A percentile compares a stretch with the other conserved stretches of the same genome.
These are phyloP conservation scores for Mucor sp. DNA, from an alignment of 371 early-diverging fungal species.

Conservation along the genomic window DNA sequence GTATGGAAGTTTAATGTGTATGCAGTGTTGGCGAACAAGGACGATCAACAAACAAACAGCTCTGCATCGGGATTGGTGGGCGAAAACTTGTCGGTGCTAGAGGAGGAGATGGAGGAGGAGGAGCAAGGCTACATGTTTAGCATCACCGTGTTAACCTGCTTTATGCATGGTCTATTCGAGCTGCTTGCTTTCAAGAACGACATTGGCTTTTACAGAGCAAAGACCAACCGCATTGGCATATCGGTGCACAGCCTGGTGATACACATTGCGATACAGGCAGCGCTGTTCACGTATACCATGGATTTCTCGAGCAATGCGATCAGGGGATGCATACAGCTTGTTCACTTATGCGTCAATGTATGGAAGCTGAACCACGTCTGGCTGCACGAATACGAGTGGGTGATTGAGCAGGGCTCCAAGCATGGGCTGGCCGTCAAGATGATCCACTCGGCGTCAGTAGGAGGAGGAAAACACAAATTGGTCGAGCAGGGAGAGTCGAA, in stretches of 20 bases:
- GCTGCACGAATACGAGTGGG: conserved; percentile 16
- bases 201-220: conserved; percentile 89
- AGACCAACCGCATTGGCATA: conserved; percentile 80
- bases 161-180: conserved; percentile 88
- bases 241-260: conserved; percentile 83
- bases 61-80: conserved; percentile 61
- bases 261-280: conserved; percentile 82
- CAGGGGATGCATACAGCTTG: conserved; percentile 89
- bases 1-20: conserved; percentile 80
- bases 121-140: conserved; percentile 80
- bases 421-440: background rate
- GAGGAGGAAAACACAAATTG: conserved; percentile 27
- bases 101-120: too few species aligned
- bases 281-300: conserved; percentile 86
- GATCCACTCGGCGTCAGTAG: background rate
- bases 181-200: conserved; percentile 96
- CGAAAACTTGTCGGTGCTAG: conserved; percentile 59
- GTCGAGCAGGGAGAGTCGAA: conserved; percentile 64
- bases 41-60: conserved; percentile 62
- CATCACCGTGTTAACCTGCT: conserved; percentile 83
- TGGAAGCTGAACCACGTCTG: conserved; percentile 36
- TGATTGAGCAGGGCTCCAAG: background rate
- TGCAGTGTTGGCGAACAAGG: conserved; percentile 56
- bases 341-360: conserved; percentile 61
- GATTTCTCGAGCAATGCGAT: conserved; percentile 86